Evolutionary conservation across 2,329 filamentous ascomycete genomes (phyloP).

Genomic region (Fusarium buxicola): DNA sequence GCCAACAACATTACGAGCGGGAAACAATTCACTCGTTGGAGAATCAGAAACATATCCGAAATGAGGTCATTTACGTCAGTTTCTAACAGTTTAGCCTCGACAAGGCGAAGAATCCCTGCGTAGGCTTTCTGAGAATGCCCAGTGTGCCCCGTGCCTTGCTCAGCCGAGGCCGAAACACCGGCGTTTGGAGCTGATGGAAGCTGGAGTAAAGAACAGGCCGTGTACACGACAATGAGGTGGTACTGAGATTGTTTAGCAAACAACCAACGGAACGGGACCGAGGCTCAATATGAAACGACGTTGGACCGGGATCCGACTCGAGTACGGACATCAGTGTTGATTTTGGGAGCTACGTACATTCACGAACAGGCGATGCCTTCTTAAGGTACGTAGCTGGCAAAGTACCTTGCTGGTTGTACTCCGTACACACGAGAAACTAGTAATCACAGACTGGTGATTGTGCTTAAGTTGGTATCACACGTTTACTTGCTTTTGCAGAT

Average conservation of each 20-base stretch:
- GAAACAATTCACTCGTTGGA: conserved; percentile 3
- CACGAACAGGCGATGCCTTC: neutral
- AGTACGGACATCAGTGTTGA: neutral
- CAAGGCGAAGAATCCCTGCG: neutral
- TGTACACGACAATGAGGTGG: conserved; percentile 3
- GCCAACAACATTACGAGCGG: neutral
- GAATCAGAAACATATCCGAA: conserved; percentile 34
- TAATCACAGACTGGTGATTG: no score
- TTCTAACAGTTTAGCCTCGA: neutral
- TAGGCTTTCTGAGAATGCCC: conserved; percentile 13
- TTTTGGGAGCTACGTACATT: neutral
- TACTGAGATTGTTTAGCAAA: conserved; percentile 5
- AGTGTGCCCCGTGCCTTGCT: conserved; percentile 11
- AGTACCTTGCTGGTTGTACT: conserved; percentile 1
- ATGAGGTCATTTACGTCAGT: conserved; percentile 20
- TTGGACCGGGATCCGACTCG: conserved; percentile 1
- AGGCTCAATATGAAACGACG: conserved; percentile 32
- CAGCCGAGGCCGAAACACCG: conserved; percentile 31
- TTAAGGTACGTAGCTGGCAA: neutral
- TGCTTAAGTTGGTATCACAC: conserved; percentile 9
- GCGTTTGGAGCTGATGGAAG: conserved; percentile 16
- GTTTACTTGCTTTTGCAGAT: neutral
- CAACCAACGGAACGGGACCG: conserved; percentile 6
- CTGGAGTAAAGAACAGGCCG: conserved; percentile 13
- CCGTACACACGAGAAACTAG: neutral